Evolutionary conservation across 257 asterid species (phyloP), one percentile per base, ranked within the genome.

Genomic region (Solanum commersonii): DNA sequence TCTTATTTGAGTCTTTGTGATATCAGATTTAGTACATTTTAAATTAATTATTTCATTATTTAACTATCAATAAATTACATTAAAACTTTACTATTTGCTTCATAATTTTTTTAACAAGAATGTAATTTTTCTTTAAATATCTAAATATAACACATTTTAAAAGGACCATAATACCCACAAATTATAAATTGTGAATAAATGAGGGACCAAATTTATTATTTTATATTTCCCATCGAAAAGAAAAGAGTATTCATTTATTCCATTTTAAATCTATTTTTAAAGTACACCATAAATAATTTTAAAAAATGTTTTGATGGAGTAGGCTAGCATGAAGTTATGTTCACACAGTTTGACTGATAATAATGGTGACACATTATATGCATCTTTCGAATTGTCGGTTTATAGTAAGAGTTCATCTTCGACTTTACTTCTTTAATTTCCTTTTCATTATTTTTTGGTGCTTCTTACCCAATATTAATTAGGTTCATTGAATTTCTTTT

Each of bases 321-420:
- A 56, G 65, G n/a, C n/a, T 6, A 18, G 4, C 10, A 18, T 22
- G 27, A 23, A 60, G 68, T 10, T 22, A 52, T 60, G 68, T 60
- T 60, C 68, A 60, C 68, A 23, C 29, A 60, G 68, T 60, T 60
- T 60, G 68, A 60, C 68, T 60, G 29, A 23, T 60, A 22, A 60
- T 23, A 60, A 60, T 60, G 68, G 68, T 22, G 72, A 5, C 16
- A 63, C 29, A 27, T 90, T 84, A 20, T 67, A 49, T 90, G 91
- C 78, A 89, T 76, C 88, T 89, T 78, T 6, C 22, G 40, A 84
- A 86, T 90, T 85, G 96, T 94, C 93, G 94, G 94, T 94, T 90
- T 65, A 18, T 76, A 23, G 40, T 40, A 15, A 13, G 31, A 84
- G 38, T 37, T 77, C 92, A 46, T 78, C 70, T 91, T 83, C 42